phyloP scores from a whole-genome alignment of 371 early-diverging fungal genomes.

The Circinella minor region DNA sequence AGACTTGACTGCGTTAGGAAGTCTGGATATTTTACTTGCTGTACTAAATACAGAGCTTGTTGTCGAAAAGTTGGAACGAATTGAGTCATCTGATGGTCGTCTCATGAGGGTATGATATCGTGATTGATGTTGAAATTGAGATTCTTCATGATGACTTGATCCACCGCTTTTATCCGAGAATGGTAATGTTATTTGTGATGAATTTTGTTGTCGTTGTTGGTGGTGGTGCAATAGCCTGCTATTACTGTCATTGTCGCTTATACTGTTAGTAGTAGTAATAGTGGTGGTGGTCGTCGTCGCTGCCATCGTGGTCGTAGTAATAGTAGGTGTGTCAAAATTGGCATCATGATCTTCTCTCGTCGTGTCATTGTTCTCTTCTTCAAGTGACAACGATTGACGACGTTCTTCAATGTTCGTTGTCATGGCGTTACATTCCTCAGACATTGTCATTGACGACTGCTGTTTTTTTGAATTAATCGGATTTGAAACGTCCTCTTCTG shows the following conservation, averaged over 20 bases:
- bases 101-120: neutral
- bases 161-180: neutral
- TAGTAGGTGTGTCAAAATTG: neutral
- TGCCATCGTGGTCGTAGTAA: neutral
- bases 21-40: slow-evolving; percentile 40
- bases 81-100: slow-evolving; percentile 35
- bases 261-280: slow-evolving; percentile 6
- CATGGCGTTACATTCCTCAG: neutral
- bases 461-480: neutral
- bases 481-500: neutral
- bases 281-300: neutral
- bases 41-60: slow-evolving; percentile 49
- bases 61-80: slow-evolving; percentile 40
- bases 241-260: slow-evolving; percentile 10
- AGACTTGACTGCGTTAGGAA: slow-evolving; percentile 45
- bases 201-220: slow-evolving; percentile 1
- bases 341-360: neutral
- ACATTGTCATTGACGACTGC: neutral
- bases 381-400: neutral
- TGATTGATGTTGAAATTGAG: neutral
- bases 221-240: neutral
- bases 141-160: slow-evolving; percentile 3
- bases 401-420: neutral
- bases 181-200: neutral
- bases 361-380: neutral